Percentiles rank a stretch among this genome's conserved stretches.
phyloP scores from a whole-genome alignment of 768 basidiomycete genomes.

The Cystofilobasidium bisporidii region DNA sequence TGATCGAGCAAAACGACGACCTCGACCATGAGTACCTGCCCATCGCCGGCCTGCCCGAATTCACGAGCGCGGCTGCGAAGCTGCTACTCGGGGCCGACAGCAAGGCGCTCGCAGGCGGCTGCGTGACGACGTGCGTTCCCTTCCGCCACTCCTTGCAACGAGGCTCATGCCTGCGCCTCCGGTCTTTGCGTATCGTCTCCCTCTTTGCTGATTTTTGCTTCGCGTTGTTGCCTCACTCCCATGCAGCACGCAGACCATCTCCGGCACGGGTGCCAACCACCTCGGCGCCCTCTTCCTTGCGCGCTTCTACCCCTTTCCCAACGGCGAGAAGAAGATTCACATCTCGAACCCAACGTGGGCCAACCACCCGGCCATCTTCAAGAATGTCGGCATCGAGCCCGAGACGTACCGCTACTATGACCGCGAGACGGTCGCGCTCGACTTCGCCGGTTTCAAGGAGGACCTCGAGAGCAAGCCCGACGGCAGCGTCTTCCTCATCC shows the following conservation, averaged over 20 bases:
- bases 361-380: conserved; percentile 83
- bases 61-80: conserved; percentile 68
- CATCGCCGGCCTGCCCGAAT: conserved; percentile 76
- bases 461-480: conserved; percentile 56
- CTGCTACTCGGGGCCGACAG: conserved; percentile 70
- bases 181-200: no score
- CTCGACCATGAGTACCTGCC: conserved; percentile 89
- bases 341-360: conserved; percentile 93
- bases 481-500: conserved; percentile 77
- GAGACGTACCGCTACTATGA: conserved; percentile 90
- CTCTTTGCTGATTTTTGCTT: no score
- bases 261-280: conserved; percentile 93
- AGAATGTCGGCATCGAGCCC: conserved; percentile 78
- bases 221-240: no score
- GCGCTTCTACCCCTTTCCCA: conserved; percentile 57
- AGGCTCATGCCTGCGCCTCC: no score
- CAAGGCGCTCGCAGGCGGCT: conserved; percentile 57
- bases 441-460: conserved; percentile 54
- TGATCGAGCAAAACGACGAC: conserved; percentile 39
- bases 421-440: conserved; percentile 75
- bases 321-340: conserved; percentile 59
- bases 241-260: conserved; percentile 71
- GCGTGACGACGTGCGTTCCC: conserved; percentile 49
- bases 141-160: background rate
- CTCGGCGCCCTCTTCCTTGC: conserved; percentile 79